Percentiles rank a stretch among this genome's conserved stretches.
Conservation (phyloP, 768 basidiomycete genomes). For the Boletus pseudo-olivaceus region DNA sequence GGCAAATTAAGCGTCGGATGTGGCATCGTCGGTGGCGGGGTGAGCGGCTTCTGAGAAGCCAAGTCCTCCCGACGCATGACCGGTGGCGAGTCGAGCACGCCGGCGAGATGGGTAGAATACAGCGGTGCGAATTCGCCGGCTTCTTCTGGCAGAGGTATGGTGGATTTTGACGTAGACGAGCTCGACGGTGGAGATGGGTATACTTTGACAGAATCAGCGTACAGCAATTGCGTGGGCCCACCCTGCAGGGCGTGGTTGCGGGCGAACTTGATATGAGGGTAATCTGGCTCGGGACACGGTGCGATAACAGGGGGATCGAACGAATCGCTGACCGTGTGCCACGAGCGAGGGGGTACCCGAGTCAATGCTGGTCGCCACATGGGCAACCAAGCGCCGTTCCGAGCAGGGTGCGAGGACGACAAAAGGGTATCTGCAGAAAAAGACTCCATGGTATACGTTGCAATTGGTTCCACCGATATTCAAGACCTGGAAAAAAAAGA, state of each 20-base stretch:
- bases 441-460: constrained; percentile 32
- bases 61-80: constrained; percentile 32
- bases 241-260: constrained; percentile 13
- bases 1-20: constrained; percentile 37
- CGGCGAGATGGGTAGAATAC: constrained; percentile 28
- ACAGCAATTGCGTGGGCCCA: constrained; percentile 12
- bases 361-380: constrained; percentile 15
- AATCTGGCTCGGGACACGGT: constrained; percentile 11
- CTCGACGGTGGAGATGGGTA: constrained; percentile 30
- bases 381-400: constrained; percentile 12
- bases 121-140: constrained; percentile 8
- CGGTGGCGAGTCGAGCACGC: constrained; percentile 35
- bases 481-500: constrained; percentile 29
- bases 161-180: constrained; percentile 24
- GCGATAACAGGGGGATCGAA: constrained; percentile 26
- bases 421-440: constrained; percentile 29
- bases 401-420: constrained; percentile 13
- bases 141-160: constrained; percentile 28
- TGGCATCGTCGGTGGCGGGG: constrained; percentile 43
- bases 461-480: constrained; percentile 26
- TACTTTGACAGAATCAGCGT: constrained; percentile 17
- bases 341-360: constrained; percentile 14
- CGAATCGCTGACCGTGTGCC: constrained; percentile 19
- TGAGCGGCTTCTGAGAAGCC: constrained; percentile 32
- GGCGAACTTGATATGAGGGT: constrained; percentile 13